Base-by-base conservation (phyloP, 2,329 filamentous ascomycete genomes). In the Elsinoe necatrix region DNA sequence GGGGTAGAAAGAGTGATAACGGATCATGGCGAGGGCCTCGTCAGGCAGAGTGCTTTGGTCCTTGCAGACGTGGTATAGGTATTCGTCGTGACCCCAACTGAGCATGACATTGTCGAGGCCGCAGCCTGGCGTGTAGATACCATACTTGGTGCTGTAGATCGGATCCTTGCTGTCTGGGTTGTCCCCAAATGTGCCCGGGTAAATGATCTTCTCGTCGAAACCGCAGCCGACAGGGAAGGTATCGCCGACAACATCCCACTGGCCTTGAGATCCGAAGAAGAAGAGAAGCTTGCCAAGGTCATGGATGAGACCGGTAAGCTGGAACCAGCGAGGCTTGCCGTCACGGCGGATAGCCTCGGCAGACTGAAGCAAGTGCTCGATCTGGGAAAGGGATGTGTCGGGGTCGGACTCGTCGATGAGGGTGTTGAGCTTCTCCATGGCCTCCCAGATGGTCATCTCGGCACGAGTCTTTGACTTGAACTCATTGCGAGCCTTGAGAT, bases 211-310 rank as follows among this genome's bases (percentile, higher is more conserved):
- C 58, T 84, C 75, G 67, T 89, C 85, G 67, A 88, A 89, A 60
- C 79, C 80, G 69, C 85, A 89, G 64, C 87, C 87, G 41, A 90
- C 85, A 45, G 86, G 85, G 72, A 91, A 90, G 0, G 86, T 90
- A 71, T 91, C 87, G 57, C 90, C 90, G 23, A 95, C 90, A 2
- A 95, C 89, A 67, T 95, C 89, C 90, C 90, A 95, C 73, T 95
- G 90, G 54, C 89, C 89, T 65, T 85, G 75, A n/a, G 87, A 88
- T 60, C 82, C 87, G 73, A 87, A 87, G 74, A 89, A 87, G 76
- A 84, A 87, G 61, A 89, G 80, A 9, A 91, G 79, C 73, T 90
- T 91, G 69, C 87, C 87, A 0, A 90, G 77, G 67, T 90, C 87
- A 71, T 91, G 87, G 69, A 90, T 85, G 21, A 91, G 77, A 5